Evolutionary conservation across 1,284 basidiomycete genomes (phyloP).

Genomic region (Cutaneotrichosporon daszewskae): DNA sequence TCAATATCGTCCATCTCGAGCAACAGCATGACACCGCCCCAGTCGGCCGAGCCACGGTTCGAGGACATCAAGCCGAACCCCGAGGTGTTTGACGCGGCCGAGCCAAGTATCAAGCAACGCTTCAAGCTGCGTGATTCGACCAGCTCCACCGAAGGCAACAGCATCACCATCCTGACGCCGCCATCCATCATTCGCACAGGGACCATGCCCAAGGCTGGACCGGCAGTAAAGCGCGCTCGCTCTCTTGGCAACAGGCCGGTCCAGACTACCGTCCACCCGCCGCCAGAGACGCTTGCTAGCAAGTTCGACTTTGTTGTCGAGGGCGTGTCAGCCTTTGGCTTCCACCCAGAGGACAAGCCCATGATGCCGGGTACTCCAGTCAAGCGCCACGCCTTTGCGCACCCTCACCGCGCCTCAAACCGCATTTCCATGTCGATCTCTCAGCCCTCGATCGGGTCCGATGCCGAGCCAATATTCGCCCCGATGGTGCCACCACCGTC

Average conservation of each 20-base stretch:
- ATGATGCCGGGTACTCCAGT: conserved; percentile 48
- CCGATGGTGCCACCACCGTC: conserved; percentile 10
- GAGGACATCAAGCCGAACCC: conserved; percentile 48
- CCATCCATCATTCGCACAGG: conserved; percentile 14
- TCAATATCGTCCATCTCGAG: conserved; percentile 36
- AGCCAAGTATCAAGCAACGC: conserved; percentile 38
- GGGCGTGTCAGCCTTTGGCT: conserved; percentile 25
- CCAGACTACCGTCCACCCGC: conserved; percentile 25
- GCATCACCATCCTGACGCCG: conserved; percentile 11
- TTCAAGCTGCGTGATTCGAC: conserved; percentile 39
- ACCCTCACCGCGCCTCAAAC: conserved; percentile 10
- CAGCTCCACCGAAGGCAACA: neutral
- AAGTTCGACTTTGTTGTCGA: conserved; percentile 43
- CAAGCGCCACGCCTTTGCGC: conserved; percentile 41
- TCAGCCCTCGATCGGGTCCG: conserved; percentile 10
- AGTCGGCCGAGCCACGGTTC: conserved; percentile 23
- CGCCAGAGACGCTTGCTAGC: conserved; percentile 17
- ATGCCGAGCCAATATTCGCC: conserved; percentile 1
- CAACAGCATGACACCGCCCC: conserved; percentile 27
- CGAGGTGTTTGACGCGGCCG: conserved; percentile 41
- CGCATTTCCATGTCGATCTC: conserved; percentile 14
- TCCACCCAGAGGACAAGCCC: conserved; percentile 29
- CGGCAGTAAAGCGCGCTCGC: conserved; percentile 14
- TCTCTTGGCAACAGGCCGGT: conserved; percentile 11
- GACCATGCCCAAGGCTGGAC: neutral